Conservation (phyloP, 2,329 filamentous ascomycete genomes). For the Periconia sp. region DNA sequence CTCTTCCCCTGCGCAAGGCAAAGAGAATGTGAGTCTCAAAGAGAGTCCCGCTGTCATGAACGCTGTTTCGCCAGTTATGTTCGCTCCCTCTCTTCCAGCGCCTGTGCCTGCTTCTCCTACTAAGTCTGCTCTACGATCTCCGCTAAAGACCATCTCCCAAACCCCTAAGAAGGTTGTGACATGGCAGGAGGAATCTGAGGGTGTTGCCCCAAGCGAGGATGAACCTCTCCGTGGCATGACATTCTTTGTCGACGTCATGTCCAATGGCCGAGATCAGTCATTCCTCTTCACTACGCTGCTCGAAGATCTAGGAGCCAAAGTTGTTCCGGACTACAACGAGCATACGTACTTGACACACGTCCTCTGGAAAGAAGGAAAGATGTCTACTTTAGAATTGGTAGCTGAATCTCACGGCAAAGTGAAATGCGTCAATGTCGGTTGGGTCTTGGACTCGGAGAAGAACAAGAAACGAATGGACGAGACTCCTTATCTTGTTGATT, state of each 20-base stretch:
- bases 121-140: slow-evolving; percentile 41
- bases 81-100: slow-evolving; percentile 11
- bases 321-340: slow-evolving; percentile 69
- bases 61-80: background rate
- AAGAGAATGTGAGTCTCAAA: background rate
- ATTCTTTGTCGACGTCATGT: slow-evolving; percentile 81
- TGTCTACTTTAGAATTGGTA: slow-evolving; percentile 79
- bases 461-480: slow-evolving; percentile 39
- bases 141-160: slow-evolving; percentile 32
- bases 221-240: slow-evolving; percentile 60
- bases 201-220: slow-evolving; percentile 23
- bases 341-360: slow-evolving; percentile 79
- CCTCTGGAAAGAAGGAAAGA: slow-evolving; percentile 84
- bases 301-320: slow-evolving; percentile 77
- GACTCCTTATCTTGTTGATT: slow-evolving; percentile 32
- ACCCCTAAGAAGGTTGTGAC: slow-evolving; percentile 43
- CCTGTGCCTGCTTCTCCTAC: slow-evolving; percentile 22
- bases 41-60: background rate
- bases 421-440: slow-evolving; percentile 82
- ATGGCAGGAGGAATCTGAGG: slow-evolving; percentile 30
- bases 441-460: slow-evolving; percentile 69
- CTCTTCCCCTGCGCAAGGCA: background rate
- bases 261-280: slow-evolving; percentile 63
- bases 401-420: slow-evolving; percentile 71
- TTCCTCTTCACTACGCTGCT: slow-evolving; percentile 77